Percentiles rank a stretch among this genome's conserved stretches.
Evolutionary conservation across 2,329 filamentous ascomycete genomes (phyloP).

Genomic region (Chaetomium strumarium): DNA sequence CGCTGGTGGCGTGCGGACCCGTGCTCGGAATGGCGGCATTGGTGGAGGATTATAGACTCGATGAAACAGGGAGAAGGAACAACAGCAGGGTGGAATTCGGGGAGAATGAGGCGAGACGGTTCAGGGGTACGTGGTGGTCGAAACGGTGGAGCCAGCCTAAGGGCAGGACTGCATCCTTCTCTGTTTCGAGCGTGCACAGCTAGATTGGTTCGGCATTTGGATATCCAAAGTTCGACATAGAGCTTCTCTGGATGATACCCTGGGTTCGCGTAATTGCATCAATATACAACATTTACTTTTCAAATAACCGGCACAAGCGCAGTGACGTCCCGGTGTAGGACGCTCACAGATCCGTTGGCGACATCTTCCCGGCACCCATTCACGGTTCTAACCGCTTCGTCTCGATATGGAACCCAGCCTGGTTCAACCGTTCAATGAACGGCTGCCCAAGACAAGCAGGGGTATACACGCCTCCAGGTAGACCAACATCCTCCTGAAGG

Average conservation of each 20-base stretch:
- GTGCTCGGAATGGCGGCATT: constrained; percentile 45
- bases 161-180: not conserved
- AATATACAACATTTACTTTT: no score
- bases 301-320: no score
- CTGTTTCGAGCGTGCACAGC: constrained; percentile 4
- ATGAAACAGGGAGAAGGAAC: constrained; percentile 32
- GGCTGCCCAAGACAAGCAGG: constrained; percentile 64
- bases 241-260: constrained; percentile 2
- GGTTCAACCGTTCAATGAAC: constrained; percentile 57
- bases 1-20: constrained; percentile 42
- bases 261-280: not conserved
- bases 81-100: not conserved
- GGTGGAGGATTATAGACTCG: constrained; percentile 46
- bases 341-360: no score
- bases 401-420: constrained; percentile 58
- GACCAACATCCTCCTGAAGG: constrained; percentile 50
- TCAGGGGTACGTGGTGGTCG: constrained; percentile 1
- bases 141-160: constrained; percentile 1
- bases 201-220: not conserved
- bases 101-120: not conserved
- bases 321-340: no score
- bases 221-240: not conserved
- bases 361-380: not conserved
- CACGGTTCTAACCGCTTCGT: constrained; percentile 31
- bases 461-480: constrained; percentile 59